Evolutionary conservation across 2,329 filamentous ascomycete species (phyloP).

Genomic region (Akanthomyces dipterigenus): DNA sequence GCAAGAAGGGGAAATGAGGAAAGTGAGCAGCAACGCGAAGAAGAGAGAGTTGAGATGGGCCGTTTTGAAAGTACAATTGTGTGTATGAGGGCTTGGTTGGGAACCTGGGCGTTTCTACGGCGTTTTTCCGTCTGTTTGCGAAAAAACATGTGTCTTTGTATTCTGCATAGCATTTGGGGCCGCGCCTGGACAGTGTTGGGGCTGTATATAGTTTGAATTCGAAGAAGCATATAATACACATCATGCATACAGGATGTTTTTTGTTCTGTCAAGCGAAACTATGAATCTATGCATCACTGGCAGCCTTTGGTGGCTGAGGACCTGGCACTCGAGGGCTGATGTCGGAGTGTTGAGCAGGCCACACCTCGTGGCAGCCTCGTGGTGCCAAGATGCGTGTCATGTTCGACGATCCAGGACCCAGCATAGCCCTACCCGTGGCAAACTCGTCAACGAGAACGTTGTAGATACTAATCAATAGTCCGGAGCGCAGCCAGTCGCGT

Average conservation of each 20-base stretch:
- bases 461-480: too few relatives aligned
- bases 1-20: slow-evolving; percentile 3
- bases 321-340: too few relatives aligned
- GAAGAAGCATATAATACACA: slow-evolving; percentile 7
- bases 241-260: neutral
- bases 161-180: slow-evolving; percentile 11
- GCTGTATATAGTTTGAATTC: neutral
- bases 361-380: neutral
- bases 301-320: neutral
- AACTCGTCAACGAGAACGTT: neutral
- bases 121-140: neutral
- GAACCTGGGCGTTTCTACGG: slow-evolving; percentile 4
- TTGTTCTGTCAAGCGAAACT: neutral
- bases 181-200: neutral
- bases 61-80: neutral
- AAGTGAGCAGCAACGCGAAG: neutral
- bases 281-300: neutral
- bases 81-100: neutral
- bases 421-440: neutral
- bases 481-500: neutral
- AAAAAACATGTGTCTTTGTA: neutral
- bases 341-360: too few relatives aligned
- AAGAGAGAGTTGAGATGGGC: neutral
- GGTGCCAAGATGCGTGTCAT: neutral
- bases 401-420: neutral